Evolutionary conservation across 2,329 filamentous ascomycete genomes (phyloP), one percentile per base, ranked within the genome.

Genomic region (Hypoxylon rubiginosum): DNA sequence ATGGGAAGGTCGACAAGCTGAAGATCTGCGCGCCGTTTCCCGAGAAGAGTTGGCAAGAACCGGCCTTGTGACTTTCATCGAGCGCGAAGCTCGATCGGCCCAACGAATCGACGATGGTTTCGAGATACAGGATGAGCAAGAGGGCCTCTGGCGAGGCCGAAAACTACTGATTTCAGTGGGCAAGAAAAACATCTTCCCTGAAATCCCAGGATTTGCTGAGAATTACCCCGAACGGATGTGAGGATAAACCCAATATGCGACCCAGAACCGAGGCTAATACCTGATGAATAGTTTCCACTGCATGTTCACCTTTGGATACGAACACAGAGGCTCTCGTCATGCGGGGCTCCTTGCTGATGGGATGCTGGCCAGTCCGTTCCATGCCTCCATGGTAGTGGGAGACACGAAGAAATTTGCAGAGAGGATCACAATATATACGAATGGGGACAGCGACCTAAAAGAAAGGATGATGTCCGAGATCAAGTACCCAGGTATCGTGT

Each of bases 131-230:
- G 86, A 87, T 66, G 76, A 71, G 1, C 32, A 75, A 0, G 85
- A 83, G 0, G 73, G 75, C 1, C 68, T 70, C 0, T 89, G 83
- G 73, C 69, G 72, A 3, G 85, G 84, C 0, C 79, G 78, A 55
- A 89, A 86, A 62, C 49, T 90, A 0, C 82, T 87, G 0, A 74
- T 90, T 0, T 87, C 85, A 0, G 85, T 79, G 0, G 88, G 88
- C 0, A 78, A 84, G 0, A 74, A 71, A 9, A 87, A 90, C 65
- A 68, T 85, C 0, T 68, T 82, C 9, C 83, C 83, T 0, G 57
- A 84, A 11, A 83, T 89, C 1, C 69, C 79, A 0, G 87, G 87
- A n/a, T n/a, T 0, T 90, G 85, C 63, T 77, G 69, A 0, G 83
- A 87, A 24, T 84, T 83, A 61, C 90, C n/a, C n/a, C n/a, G n/a